Percentiles rank a stretch among this genome's conserved stretches.
Conservation (phyloP, 352 stramenopile species). For the Globisporangium canariense region DNA sequence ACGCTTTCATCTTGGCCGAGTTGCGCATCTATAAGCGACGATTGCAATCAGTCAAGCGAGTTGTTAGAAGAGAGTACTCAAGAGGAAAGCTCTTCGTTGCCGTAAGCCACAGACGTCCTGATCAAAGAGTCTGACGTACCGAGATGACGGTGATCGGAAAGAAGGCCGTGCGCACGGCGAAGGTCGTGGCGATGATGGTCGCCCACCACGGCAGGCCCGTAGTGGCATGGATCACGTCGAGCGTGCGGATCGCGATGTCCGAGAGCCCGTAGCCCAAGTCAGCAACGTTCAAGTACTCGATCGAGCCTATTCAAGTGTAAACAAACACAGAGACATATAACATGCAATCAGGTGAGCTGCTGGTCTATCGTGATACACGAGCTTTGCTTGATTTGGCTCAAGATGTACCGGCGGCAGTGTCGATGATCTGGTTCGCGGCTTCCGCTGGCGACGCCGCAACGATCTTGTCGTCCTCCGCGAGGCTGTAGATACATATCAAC, state of each 20-base stretch:
- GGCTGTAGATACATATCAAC: conserved; percentile 15
- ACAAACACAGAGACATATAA: not conserved
- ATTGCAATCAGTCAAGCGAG: not conserved
- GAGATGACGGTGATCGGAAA: conserved; percentile 79
- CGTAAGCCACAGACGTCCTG: not conserved
- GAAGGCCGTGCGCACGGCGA: conserved; percentile 66
- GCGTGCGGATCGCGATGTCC: conserved; percentile 66
- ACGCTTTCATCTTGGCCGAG: conserved; percentile 78
- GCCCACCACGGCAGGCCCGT: conserved; percentile 87
- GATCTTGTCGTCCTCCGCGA: conserved; percentile 45
- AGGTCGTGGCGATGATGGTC: conserved; percentile 81
- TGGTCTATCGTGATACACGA: not conserved
- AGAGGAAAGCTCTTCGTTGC: not conserved
- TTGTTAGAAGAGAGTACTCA: conserved; percentile 3
- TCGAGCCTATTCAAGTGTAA: conserved; percentile 23
- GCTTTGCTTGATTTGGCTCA: not conserved
- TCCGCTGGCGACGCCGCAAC: conserved; percentile 42
- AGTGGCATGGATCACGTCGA: conserved; percentile 74
- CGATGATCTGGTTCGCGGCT: conserved; percentile 39
- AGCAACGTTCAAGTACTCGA: conserved; percentile 50
- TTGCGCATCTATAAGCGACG: conserved; percentile 56
- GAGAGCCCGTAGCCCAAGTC: conserved; percentile 72
- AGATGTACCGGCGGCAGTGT: conserved; percentile 32
- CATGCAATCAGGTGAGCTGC: conserved; percentile 3
- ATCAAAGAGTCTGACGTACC: conserved; percentile 27